These are phyloP conservation scores for Fusarium mexicanum DNA, from an alignment of 2,329 filamentous ascomycete genomes.

Conservation along the genomic window DNA sequence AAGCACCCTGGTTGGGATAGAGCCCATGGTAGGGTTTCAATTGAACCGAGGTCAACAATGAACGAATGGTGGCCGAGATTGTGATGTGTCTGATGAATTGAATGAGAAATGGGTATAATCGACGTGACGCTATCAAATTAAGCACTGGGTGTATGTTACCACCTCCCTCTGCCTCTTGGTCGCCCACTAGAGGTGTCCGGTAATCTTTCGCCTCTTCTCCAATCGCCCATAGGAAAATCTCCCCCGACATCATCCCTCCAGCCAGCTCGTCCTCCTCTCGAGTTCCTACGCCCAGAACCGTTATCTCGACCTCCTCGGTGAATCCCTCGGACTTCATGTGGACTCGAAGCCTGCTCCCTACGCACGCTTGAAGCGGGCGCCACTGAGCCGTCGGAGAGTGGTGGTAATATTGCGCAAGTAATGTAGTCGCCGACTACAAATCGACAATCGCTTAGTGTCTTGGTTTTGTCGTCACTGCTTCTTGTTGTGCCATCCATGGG, in stretches of 20 bases:
- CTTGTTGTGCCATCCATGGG: constrained; percentile 46
- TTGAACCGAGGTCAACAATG: constrained; percentile 26
- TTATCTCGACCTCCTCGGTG: constrained; percentile 43
- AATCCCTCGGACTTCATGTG: constrained; percentile 38
- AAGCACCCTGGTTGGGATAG: constrained; percentile 42
- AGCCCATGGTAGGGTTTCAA: constrained; percentile 37
- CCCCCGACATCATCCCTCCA: constrained; percentile 52
- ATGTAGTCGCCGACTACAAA: constrained; percentile 93
- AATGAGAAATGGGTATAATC: constrained; percentile 43
- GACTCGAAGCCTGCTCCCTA: constrained; percentile 37
- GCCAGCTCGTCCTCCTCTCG: constrained; percentile 50
- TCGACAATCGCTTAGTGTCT: constrained; percentile 78
- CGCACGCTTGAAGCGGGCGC: constrained; percentile 63
- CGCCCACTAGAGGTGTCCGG: constrained; percentile 60
- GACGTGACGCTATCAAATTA: constrained; percentile 21
- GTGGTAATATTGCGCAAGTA: constrained; percentile 82
- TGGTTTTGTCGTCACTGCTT: constrained; percentile 69
- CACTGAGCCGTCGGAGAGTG: constrained; percentile 77
- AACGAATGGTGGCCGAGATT: background rate
- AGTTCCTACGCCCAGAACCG: constrained; percentile 47
- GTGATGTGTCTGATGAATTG: constrained; percentile 17
- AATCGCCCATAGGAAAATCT: constrained; percentile 65
- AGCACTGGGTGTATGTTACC: constrained; percentile 34
- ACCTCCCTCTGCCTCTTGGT: constrained; percentile 43
- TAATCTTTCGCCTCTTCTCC: constrained; percentile 71